Evolutionary conservation across 1,139 yeast genomes (phyloP).

Genomic region (Candida labiduridarum): DNA sequence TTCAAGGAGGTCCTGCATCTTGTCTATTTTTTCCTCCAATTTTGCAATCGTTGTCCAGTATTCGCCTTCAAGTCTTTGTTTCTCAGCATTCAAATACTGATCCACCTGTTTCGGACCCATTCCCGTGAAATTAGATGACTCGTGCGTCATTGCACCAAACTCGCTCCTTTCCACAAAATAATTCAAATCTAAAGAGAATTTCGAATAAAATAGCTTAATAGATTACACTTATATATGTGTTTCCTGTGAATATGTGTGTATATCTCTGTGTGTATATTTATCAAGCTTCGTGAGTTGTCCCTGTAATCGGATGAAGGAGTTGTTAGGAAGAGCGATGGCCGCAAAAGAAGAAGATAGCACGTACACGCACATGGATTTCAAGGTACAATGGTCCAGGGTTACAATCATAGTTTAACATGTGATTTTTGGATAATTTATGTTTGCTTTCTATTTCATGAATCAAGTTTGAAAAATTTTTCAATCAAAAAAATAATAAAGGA

Average conservation of each 20-base stretch:
- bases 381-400: neutral
- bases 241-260: neutral
- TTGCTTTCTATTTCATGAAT: neutral
- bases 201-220: neutral
- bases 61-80: slow-evolving; percentile 4
- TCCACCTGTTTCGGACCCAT: slow-evolving; percentile 2
- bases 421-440: neutral
- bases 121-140: slow-evolving; percentile 2
- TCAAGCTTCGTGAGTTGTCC: neutral
- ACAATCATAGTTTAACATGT: neutral
- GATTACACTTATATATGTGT: neutral
- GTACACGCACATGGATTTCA: neutral
- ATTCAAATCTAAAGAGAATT: neutral
- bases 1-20: slow-evolving; percentile 2
- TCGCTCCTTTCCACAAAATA: neutral
- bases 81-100: neutral
- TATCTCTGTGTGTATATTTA: neutral
- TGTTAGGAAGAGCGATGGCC: neutral
- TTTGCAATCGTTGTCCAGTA: slow-evolving; percentile 1
- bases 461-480: neutral
- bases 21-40: slow-evolving; percentile 5
- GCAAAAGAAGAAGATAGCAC: neutral
- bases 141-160: neutral
- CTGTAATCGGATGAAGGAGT: neutral
- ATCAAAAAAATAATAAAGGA: neutral